Evolutionary conservation across 768 basidiomycete species (phyloP).

Genomic region (Favolaschia claudopus): DNA sequence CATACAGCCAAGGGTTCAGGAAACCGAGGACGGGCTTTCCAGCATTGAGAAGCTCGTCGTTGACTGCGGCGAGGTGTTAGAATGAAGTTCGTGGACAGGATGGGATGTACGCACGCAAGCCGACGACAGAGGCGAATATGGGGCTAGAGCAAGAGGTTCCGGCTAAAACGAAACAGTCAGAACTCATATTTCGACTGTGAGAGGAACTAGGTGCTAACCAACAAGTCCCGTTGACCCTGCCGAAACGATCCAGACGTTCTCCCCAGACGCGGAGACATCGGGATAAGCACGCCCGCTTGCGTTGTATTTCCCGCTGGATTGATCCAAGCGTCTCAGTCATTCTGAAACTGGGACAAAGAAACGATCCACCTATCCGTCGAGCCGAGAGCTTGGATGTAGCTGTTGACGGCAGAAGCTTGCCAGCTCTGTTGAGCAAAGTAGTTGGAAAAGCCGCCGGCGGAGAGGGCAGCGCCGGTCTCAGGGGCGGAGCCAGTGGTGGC

Average conservation of each 20-base stretch:
- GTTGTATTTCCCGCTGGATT: too few relatives aligned
- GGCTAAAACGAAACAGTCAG: too few relatives aligned
- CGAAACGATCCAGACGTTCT: constrained; percentile 27
- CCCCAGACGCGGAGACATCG: constrained; percentile 55
- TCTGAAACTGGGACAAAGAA: too few relatives aligned
- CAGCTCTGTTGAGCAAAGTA: constrained; percentile 39
- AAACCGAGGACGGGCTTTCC: constrained; percentile 37
- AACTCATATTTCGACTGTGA: too few relatives aligned
- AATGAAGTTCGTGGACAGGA: too few relatives aligned
- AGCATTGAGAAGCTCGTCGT: constrained; percentile 46
- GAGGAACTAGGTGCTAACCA: too few relatives aligned
- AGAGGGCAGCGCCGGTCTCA: constrained; percentile 51
- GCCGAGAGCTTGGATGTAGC: too few relatives aligned
- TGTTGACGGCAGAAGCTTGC: constrained; percentile 26
- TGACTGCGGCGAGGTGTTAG: too few relatives aligned
- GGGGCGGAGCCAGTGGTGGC: constrained; percentile 45
- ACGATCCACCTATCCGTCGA: too few relatives aligned
- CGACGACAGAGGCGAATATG: constrained; percentile 53
- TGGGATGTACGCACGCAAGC: too few relatives aligned
- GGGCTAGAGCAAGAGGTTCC: constrained; percentile 62
- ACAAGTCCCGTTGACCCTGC: constrained; percentile 33
- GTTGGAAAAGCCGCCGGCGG: constrained; percentile 61
- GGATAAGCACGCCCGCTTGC: constrained; percentile 37
- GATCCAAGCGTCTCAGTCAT: too few relatives aligned
- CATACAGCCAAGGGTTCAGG: constrained; percentile 47